Conservation (phyloP, 106 monocot species). For the Phalaenopsis aphrodite region DNA sequence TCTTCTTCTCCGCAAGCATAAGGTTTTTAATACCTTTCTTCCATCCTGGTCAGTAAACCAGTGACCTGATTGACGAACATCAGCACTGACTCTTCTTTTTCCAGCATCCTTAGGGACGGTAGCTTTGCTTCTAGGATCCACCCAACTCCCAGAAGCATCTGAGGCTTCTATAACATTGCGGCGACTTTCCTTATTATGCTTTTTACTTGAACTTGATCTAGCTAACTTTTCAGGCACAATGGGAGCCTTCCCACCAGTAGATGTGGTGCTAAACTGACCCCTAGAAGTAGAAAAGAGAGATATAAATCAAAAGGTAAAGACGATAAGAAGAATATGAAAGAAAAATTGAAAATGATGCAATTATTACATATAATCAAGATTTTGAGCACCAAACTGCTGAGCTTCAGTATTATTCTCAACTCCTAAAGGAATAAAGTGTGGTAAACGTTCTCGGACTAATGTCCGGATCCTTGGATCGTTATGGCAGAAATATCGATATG, state of each 20-base stretch:
- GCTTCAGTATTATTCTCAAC: slow-evolving; percentile 14
- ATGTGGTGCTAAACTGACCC: slow-evolving; percentile 31
- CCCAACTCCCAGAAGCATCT: slow-evolving; percentile 23
- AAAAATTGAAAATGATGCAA: not conserved
- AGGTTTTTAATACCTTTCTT: slow-evolving; percentile 52
- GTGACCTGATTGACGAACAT: slow-evolving; percentile 42
- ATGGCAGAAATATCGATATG: slow-evolving; percentile 65
- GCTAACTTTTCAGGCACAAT: slow-evolving; percentile 9
- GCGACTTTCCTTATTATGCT: slow-evolving; percentile 16
- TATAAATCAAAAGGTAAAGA: slow-evolving; percentile 3
- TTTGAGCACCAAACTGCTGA: slow-evolving; percentile 16
- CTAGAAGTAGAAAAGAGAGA: slow-evolving; percentile 21
- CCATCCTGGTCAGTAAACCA: slow-evolving; percentile 85
- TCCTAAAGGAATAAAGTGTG: slow-evolving; percentile 64
- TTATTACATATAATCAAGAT: slow-evolving; percentile 64
- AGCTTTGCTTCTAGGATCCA: slow-evolving; percentile 29
- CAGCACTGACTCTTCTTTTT: slow-evolving; percentile 46
- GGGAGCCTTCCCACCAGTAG: not conserved
- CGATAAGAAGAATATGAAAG: not conserved
- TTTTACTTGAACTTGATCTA: slow-evolving; percentile 15
- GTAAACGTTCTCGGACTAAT: slow-evolving; percentile 42
- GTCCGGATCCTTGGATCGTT: slow-evolving; percentile 46
- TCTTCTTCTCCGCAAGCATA: no score
- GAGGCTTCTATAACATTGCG: slow-evolving; percentile 9
- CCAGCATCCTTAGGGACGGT: slow-evolving; percentile 53